Evolutionary conservation across 2,329 filamentous ascomycete species (phyloP), one percentile per base, ranked within the genome.

Genomic region (Fusarium longipes): DNA sequence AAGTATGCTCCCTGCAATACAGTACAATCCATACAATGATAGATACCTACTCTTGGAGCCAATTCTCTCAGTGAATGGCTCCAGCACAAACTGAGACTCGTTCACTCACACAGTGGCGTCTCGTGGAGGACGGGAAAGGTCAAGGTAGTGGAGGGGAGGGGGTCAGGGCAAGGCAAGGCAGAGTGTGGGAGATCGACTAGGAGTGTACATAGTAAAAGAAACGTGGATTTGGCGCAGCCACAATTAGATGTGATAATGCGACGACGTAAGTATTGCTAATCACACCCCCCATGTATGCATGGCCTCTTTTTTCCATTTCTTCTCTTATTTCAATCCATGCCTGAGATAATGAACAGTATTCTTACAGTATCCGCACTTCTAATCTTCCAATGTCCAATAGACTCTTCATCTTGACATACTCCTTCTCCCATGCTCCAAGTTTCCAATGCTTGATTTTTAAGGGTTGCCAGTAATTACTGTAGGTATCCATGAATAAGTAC

Each of bases 341-440:
- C 58, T 59, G 33, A 59, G 47, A 52, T 51, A 32, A 18, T 30
- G 10, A 18, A 32, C 27, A 22, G 43, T 20, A 45, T n/a, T 18
- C n/a, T 8, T 22, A 24, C 36, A 10, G 36, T 39, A 15, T 22
- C 18, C 20, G 12, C 22, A 35, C 29, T 54, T 39, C 47, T 22
- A 43, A 60, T 64, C 49, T 20, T 43, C 51, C 65, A 68, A 60
- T 40, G 32, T 30, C 50, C 64, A 65, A 56, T 56, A 29, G 32
- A 43, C 48, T 33, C 55, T 33, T 58, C 45, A 32, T 30, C 39
- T 43, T 38, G 43, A 29, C 42, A 39, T 55, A 49, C 60, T 62
- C 65, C 43, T 64, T 70, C 65, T 64, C 67, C 64, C 52, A 70
- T 69, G 60, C 63, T 57, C 61, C 59, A 70, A 54, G 38, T 54